Evolutionary conservation across 192 early-diverging fungal species (phyloP), one percentile per base, ranked within the genome.

Genomic region (Coemansia sp.): DNA sequence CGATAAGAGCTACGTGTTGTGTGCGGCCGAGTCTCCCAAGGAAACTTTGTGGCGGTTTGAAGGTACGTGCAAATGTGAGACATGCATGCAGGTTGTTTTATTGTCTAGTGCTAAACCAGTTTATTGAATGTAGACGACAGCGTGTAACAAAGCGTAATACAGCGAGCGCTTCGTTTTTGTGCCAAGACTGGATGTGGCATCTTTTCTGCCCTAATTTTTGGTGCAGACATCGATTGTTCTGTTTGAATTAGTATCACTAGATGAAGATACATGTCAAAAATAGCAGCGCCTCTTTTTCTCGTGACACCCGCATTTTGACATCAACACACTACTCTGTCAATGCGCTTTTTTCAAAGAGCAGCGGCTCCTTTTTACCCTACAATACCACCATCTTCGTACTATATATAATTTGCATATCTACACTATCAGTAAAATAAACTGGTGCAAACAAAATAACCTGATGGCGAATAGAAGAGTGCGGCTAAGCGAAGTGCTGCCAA

Each of bases 121-220:
- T 55, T 53, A 54, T 38, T 64, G 48, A 8, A 9, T 57, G 61
- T 76, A 76, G 74, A 76, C 37, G 74, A 71, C 60, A 64, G 57
- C 57, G 68, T 76, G 14, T 76, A 51, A 48, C 23, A 48, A 37
- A 11, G 25, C 17, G 16, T 21, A 35, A 35, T 8, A 1, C 1
- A 35, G 31, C 31, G 7, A 45, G 16, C 41, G 11, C 3, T 45
- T 45, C 0, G 3, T 16, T 45, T 45, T n/a, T n/a, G 41, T 16
- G 41, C 41, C 41, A 45, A 45, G 41, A 45, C 41, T 45, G 6
- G 1, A 35, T 8, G 31, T 8, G 31, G 31, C 31, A 35, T 35
- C 8, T 47, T 7, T 47, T n/a, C 43, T 47, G 41, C 41, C 41
- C 5, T 29, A 35, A 9, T 35, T 35, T 35, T 8, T 35, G 31